Evolutionary conservation across 352 stramenopile genomes (phyloP).

Genomic region (Globisporangium recalcitrans): DNA sequence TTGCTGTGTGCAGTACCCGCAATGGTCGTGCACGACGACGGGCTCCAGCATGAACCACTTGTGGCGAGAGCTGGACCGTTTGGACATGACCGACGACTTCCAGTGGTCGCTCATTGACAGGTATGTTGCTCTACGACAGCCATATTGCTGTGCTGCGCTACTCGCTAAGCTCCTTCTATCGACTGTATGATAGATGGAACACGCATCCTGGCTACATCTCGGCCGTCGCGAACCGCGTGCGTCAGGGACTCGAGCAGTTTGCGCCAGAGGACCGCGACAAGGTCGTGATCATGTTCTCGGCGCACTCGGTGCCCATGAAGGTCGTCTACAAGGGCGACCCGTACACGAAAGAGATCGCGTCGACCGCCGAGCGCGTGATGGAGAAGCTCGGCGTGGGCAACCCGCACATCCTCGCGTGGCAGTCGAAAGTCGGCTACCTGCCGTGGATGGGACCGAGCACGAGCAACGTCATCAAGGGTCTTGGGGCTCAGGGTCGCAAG

Average conservation of each 20-base stretch:
- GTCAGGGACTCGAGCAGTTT: conserved; percentile 90
- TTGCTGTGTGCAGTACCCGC: conserved; percentile 81
- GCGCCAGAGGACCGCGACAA: conserved; percentile 85
- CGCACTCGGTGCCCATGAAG: conserved; percentile 88
- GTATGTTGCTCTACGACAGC: too few relatives aligned
- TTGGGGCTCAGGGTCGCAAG: conserved; percentile 92
- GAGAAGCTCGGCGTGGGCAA: conserved; percentile 60
- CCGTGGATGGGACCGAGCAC: conserved; percentile 98
- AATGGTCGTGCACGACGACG: conserved; percentile 97
- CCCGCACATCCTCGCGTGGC: conserved; percentile 91
- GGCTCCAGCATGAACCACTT: conserved; percentile 93
- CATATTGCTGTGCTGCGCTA: neutral
- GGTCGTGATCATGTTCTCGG: conserved; percentile 89
- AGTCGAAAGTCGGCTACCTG: conserved; percentile 97
- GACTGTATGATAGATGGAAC: conserved; percentile 80
- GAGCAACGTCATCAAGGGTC: conserved; percentile 90
- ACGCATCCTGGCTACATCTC: conserved; percentile 94
- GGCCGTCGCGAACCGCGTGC: conserved; percentile 90
- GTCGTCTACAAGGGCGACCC: conserved; percentile 87
- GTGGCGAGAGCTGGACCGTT: conserved; percentile 74
- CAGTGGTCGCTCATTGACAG: conserved; percentile 83
- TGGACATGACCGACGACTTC: conserved; percentile 86
- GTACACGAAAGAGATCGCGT: conserved; percentile 84
- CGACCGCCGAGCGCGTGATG: conserved; percentile 72
- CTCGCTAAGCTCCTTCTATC: neutral